These are phyloP conservation scores for Agrocybe pediades DNA, from an alignment of 768 basidiomycete species.

Conservation along the genomic window DNA sequence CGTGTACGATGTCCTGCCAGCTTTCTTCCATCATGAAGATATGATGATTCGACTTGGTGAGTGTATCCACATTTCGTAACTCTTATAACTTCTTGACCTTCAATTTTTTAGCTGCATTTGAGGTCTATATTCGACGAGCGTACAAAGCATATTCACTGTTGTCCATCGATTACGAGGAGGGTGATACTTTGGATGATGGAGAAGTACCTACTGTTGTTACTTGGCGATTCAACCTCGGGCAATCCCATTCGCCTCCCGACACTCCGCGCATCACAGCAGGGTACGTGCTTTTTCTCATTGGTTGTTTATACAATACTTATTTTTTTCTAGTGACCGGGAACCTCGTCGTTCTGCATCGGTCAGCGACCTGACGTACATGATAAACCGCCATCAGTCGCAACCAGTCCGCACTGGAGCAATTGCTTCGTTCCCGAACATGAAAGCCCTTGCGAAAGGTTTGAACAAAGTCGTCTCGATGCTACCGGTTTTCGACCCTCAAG, in stretches of 20 bases:
- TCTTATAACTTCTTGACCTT: constrained; percentile 1
- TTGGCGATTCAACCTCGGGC: constrained; percentile 96
- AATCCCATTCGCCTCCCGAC: constrained; percentile 82
- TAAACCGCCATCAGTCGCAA: constrained; percentile 83
- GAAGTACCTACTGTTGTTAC: constrained; percentile 80
- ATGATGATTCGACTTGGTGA: constrained; percentile 80
- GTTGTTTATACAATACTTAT: constrained; percentile 5
- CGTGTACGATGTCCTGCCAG: constrained; percentile 94
- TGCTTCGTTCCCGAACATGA: constrained; percentile 82
- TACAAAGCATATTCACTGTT: constrained; percentile 93
- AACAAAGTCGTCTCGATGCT: constrained; percentile 70
- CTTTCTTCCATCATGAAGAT: constrained; percentile 91
- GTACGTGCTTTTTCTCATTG: constrained; percentile 30
- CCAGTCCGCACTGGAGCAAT: constrained; percentile 91
- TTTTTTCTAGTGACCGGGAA: constrained; percentile 41
- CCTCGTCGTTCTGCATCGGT: constrained; percentile 86
- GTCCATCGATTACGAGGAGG: constrained; percentile 94
- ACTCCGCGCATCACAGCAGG: constrained; percentile 67
- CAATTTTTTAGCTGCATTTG: constrained; percentile 72
- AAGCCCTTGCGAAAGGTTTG: constrained; percentile 72
- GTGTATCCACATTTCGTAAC: constrained; percentile 22
- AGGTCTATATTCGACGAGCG: constrained; percentile 94
- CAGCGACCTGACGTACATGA: constrained; percentile 93
- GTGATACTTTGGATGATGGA: constrained; percentile 80
- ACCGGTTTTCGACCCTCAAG: constrained; percentile 70